Evolutionary conservation across 2,329 filamentous ascomycete species (phyloP).

Genomic region (Pseudogymnoascus sp.): DNA sequence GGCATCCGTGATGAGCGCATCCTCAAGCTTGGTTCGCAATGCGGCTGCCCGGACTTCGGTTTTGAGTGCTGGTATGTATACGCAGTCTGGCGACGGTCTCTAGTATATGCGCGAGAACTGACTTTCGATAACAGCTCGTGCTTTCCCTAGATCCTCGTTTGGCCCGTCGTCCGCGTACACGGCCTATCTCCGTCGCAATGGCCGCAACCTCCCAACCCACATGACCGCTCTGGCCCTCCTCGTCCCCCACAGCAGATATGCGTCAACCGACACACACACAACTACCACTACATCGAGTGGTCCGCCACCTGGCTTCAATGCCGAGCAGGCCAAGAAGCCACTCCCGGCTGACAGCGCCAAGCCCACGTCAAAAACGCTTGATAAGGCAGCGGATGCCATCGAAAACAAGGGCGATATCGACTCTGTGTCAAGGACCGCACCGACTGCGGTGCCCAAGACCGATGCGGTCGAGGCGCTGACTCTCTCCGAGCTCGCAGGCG

Average conservation of each 20-base stretch:
- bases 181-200: constrained; percentile 28
- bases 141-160: constrained; percentile 21
- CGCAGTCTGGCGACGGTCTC: constrained; percentile 10
- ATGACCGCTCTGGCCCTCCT: constrained; percentile 48
- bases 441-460: constrained; percentile 28
- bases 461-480: constrained; percentile 25
- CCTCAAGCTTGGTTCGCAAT: constrained; percentile 30
- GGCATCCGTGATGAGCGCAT: constrained; percentile 27
- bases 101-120: not conserved
- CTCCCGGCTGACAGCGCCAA: constrained; percentile 35
- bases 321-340: constrained; percentile 61
- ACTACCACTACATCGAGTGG: constrained; percentile 36
- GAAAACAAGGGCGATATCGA: constrained; percentile 22
- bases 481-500: constrained; percentile 55
- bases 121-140: constrained; percentile 21
- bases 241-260: constrained; percentile 44
- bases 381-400: constrained; percentile 21
- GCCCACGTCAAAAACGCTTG: constrained; percentile 23
- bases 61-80: constrained; percentile 22
- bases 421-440: constrained; percentile 18
- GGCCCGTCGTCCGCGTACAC: constrained; percentile 26
- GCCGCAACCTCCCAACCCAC: constrained; percentile 24
- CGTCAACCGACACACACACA: constrained; percentile 52
- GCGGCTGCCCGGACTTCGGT: constrained; percentile 27
- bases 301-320: constrained; percentile 65